Evolutionary conservation across 176 grass and related monocot genomes (phyloP), one percentile per base, ranked within the genome.

Genomic region (Paspalum vaginatum): DNA sequence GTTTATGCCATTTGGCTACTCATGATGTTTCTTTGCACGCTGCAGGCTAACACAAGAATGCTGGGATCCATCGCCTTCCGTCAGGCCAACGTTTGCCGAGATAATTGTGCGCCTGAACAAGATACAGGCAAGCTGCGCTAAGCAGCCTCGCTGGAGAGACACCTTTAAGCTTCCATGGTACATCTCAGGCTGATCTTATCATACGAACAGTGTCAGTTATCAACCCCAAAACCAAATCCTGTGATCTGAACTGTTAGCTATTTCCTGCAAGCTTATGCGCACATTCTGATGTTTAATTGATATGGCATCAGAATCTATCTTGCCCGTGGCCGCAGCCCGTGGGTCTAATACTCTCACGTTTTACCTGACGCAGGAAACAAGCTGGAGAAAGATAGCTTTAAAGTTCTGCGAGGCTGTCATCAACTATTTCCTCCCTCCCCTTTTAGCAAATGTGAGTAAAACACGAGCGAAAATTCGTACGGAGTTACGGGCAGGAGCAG

Each of bases 151-250:
- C 24, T 94, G 91, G 94, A 97, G 68, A 83, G 91, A 89, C 82
- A 89, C 75, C 60, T 91, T 97, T 49, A 97, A 94, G 77, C 75
- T 94, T 40, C 95, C 87, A 58, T 97, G 89, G 95, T 94, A 85
- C 58, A 27, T 22, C 25, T 73, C 81, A 81, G 41, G 45, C 52
- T 46, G 60, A 72, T 45, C 32, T 74, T 25, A 72, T 32, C 53
- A 49, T 48, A 27, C 16, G 11, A 87, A 63, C 37, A 70, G 0
- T 65, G 71, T 68, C 60, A 60, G 0, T 11, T 61, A 44, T 57
- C 15, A 39, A 54, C 12, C 70, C 50, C 38, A 17, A 74, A 80
- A 7, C 45, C 22, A 1, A 43, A 32, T 82, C 68, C 27, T 37
- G 83, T 37, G 80, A 55, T 32, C 42, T 50, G 37, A 55, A 82